These are phyloP conservation scores for Teunomyces barrocoloradensis DNA, from an alignment of 805 yeast genomes.

Conservation along the genomic window DNA sequence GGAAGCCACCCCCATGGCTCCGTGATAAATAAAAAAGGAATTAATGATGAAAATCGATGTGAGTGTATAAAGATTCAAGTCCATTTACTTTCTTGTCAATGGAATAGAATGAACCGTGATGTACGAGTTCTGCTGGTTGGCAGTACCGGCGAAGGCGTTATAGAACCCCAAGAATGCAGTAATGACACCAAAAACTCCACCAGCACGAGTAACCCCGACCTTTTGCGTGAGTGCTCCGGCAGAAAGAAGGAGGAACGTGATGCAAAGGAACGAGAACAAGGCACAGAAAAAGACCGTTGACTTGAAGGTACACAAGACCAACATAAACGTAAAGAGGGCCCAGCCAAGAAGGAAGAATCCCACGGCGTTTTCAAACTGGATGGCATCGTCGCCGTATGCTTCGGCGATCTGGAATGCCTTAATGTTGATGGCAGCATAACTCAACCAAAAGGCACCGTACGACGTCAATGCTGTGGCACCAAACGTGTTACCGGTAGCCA, in stretches of 20 bases:
- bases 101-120: constrained; percentile 28
- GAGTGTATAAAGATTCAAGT: not conserved
- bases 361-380: constrained; percentile 29
- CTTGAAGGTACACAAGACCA: constrained; percentile 33
- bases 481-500: constrained; percentile 68
- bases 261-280: constrained; percentile 28
- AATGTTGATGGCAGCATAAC: constrained; percentile 58
- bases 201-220: constrained; percentile 31
- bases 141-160: constrained; percentile 41
- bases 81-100: constrained; percentile 12
- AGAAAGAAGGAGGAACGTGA: constrained; percentile 37
- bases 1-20: constrained; percentile 5
- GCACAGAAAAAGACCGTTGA: constrained; percentile 36
- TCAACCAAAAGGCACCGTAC: constrained; percentile 70
- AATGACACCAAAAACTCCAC: constrained; percentile 43
- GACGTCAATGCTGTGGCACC: constrained; percentile 63
- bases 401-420: constrained; percentile 57
- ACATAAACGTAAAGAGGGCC: constrained; percentile 40
- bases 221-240: constrained; percentile 31
- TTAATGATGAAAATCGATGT: constrained; percentile 1
- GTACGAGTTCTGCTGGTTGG: constrained; percentile 35
- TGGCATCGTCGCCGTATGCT: constrained; percentile 45
- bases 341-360: constrained; percentile 39
- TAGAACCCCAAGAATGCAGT: constrained; percentile 40
- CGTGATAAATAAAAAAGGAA: constrained; percentile 1